A percentile compares a stretch with the other conserved stretches of the same genome.
Evolutionary conservation across 495 filamentous ascomycete species (phyloP).

Genomic region (Penicillium cataractarum): DNA sequence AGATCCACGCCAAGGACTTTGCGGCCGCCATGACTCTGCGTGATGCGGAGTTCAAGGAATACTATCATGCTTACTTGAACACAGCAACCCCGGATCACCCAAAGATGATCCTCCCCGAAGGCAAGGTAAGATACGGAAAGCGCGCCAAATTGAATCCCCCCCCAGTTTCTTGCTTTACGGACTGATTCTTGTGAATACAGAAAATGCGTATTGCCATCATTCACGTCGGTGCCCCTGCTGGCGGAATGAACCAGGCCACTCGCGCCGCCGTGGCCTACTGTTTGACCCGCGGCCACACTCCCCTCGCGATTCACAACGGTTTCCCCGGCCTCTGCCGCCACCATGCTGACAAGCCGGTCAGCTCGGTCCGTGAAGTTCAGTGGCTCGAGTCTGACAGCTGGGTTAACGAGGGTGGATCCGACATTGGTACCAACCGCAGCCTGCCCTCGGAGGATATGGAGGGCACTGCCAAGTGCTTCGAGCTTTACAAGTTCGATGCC

Average conservation of each 20-base stretch:
- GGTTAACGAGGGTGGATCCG: slow-evolving; percentile 95
- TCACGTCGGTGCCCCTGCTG: slow-evolving; percentile 97
- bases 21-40: slow-evolving; percentile 81
- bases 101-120: slow-evolving; percentile 63
- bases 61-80: slow-evolving; percentile 85
- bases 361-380: slow-evolving; percentile 78
- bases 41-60: slow-evolving; percentile 93
- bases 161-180: background rate
- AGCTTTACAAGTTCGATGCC: slow-evolving; percentile 84
- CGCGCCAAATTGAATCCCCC: background rate
- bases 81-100: slow-evolving; percentile 76
- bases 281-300: slow-evolving; percentile 86
- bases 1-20: slow-evolving; percentile 83
- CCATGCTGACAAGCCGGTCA: slow-evolving; percentile 77
- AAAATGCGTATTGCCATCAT: slow-evolving; percentile 93
- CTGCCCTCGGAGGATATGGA: slow-evolving; percentile 82
- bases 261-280: slow-evolving; percentile 96
- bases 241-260: slow-evolving; percentile 97
- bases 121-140: slow-evolving; percentile 60
- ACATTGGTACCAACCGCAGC: slow-evolving; percentile 96
- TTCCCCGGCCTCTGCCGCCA: slow-evolving; percentile 95
- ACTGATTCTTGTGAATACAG: slow-evolving; percentile 39
- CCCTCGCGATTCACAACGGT: slow-evolving; percentile 92
- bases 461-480: slow-evolving; percentile 81
- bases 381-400: slow-evolving; percentile 96